Percentiles rank a stretch among this genome's conserved stretches.
phyloP scores from a whole-genome alignment of 805 yeast species.

The Kuraishia capsulata region DNA sequence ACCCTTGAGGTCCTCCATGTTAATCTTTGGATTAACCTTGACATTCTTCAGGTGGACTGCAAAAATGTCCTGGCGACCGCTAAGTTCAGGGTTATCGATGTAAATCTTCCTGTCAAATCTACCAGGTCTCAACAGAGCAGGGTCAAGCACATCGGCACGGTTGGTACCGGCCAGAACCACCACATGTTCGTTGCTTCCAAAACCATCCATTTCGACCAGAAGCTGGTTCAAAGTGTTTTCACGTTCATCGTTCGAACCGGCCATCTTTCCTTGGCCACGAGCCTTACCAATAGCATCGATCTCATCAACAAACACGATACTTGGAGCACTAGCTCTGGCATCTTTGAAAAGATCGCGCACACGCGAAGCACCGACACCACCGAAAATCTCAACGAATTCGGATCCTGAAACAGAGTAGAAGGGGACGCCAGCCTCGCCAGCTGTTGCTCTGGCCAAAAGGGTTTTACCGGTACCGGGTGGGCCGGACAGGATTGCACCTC shows the following conservation, averaged over 20 bases:
- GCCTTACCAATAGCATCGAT: constrained; percentile 94
- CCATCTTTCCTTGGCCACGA: constrained; percentile 60
- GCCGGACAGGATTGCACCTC: constrained; percentile 91
- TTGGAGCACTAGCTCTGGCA: constrained; percentile 85
- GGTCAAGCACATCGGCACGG: constrained; percentile 83
- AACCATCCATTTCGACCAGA: constrained; percentile 94
- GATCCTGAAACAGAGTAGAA: constrained; percentile 88
- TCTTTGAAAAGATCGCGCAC: constrained; percentile 88
- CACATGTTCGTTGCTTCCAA: constrained; percentile 78
- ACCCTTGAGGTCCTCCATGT: constrained; percentile 60
- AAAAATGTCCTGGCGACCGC: constrained; percentile 83
- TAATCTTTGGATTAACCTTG: constrained; percentile 33
- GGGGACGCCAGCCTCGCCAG: constrained; percentile 95
- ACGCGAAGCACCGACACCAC: constrained; percentile 92
- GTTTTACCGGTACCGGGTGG: constrained; percentile 99
- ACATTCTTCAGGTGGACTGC: constrained; percentile 67
- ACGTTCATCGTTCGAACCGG: constrained; percentile 87
- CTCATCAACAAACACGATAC: constrained; percentile 88
- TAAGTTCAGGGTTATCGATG: constrained; percentile 81
- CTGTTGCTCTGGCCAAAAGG: constrained; percentile 85
- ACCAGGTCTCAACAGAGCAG: constrained; percentile 89
- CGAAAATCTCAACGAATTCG: constrained; percentile 95
- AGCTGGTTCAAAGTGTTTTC: constrained; percentile 89
- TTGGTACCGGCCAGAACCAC: constrained; percentile 95
- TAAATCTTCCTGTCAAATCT: constrained; percentile 86